phyloP scores from a whole-genome alignment of 305 asterid species.

The Fraxinus floribunda region DNA sequence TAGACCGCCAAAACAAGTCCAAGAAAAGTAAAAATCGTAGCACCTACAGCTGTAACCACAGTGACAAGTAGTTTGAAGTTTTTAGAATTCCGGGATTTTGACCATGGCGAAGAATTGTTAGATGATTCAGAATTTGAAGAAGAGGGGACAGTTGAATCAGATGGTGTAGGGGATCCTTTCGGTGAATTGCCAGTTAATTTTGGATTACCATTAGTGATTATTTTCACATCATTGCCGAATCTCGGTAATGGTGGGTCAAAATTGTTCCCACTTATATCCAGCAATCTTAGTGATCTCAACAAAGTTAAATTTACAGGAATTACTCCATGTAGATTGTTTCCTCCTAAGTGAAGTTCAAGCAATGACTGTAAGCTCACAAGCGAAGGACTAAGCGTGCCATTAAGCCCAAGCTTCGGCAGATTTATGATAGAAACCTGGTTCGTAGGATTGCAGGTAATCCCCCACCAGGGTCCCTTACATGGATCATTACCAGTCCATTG shows the following conservation, averaged over 20 bases:
- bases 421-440: conserved; percentile 58
- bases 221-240: conserved; percentile 43
- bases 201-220: conserved; percentile 48
- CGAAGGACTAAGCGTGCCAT: conserved; percentile 69
- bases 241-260: conserved; percentile 66
- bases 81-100: conserved; percentile 1
- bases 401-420: conserved; percentile 59
- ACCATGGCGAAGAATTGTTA: conserved; percentile 12
- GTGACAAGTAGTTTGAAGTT: conserved; percentile 14
- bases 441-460: conserved; percentile 51
- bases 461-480: conserved; percentile 75
- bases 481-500: conserved; percentile 80
- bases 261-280: conserved; percentile 61
- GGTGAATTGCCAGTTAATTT: conserved; percentile 27
- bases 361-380: conserved; percentile 53
- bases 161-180: conserved; percentile 15
- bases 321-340: conserved; percentile 57
- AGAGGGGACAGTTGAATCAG: conserved; percentile 13
- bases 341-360: conserved; percentile 61
- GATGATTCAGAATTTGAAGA: conserved; percentile 21
- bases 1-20: conserved; percentile 27
- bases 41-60: conserved; percentile 35
- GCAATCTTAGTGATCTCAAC: conserved; percentile 47
- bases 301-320: conserved; percentile 55
- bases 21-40: conserved; percentile 26